These are phyloP conservation scores for Salix caprea DNA, from an alignment of 345 rosid species.

Conservation along the genomic window DNA sequence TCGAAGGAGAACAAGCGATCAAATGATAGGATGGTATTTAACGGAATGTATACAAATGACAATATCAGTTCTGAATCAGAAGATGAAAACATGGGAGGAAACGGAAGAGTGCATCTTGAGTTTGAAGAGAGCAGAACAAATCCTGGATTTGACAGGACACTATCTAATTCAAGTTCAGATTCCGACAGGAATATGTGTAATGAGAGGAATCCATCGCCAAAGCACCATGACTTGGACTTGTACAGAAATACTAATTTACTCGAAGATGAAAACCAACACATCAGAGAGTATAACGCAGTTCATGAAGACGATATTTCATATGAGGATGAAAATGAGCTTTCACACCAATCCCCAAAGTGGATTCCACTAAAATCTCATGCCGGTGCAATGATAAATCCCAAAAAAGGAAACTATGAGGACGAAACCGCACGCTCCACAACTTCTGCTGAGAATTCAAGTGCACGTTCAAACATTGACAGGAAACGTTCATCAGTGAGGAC, in stretches of 20 bases:
- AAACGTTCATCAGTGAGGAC: conserved; percentile 27
- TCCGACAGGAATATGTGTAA: conserved; percentile 6
- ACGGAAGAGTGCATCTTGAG: conserved; percentile 14
- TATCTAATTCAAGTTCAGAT: conserved; percentile 36
- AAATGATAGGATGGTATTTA: neutral
- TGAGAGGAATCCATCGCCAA: neutral
- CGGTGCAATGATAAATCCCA: neutral
- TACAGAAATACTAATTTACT: neutral
- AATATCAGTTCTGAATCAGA: conserved; percentile 5
- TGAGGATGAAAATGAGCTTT: conserved; percentile 3
- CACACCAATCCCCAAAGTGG: neutral
- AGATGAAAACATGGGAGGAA: conserved; percentile 6
- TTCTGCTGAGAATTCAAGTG: neutral
- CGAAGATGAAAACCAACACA: neutral
- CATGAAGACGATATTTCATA: conserved; percentile 5
- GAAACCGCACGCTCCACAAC: neutral
- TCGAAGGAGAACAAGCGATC: neutral
- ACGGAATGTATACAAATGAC: conserved; percentile 8
- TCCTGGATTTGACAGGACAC: conserved; percentile 9
- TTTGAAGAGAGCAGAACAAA: conserved; percentile 26
- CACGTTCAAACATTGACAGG: conserved; percentile 11
- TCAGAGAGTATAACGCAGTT: neutral
- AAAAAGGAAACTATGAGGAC: neutral
- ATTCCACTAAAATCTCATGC: neutral
- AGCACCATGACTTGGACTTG: conserved; percentile 5